Percentiles rank a stretch among this genome's conserved stretches.
Conservation (phyloP, 441 rosid genomes). For the Populus trichocarpa region DNA sequence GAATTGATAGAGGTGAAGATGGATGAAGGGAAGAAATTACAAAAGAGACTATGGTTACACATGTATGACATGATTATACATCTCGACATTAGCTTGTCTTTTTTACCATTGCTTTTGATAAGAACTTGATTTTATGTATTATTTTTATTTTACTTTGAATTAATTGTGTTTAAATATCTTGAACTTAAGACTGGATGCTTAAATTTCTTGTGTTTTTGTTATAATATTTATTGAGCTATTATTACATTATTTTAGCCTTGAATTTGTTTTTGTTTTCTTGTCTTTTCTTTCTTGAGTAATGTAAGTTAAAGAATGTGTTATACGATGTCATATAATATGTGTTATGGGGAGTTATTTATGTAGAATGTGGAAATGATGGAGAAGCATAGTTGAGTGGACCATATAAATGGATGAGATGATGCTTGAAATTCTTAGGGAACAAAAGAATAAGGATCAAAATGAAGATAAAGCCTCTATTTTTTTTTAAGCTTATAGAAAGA, state of each 20-base stretch:
- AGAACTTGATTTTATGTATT: too few relatives aligned
- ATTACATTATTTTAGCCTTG: too few relatives aligned
- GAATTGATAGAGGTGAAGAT: not conserved
- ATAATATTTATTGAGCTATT: too few relatives aligned
- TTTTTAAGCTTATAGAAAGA: too few relatives aligned
- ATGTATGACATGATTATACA: not conserved
- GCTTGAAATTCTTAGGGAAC: not conserved
- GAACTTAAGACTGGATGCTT: not conserved
- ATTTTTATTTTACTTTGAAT: too few relatives aligned
- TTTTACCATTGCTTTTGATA: not conserved
- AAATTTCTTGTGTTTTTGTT: too few relatives aligned
- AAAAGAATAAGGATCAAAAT: too few relatives aligned
- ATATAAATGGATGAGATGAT: too few relatives aligned
- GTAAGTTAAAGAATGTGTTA: not conserved
- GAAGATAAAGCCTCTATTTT: too few relatives aligned
- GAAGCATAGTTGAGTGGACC: not conserved
- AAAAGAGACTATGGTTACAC: not conserved
- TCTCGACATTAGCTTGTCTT: not conserved
- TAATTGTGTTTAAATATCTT: not conserved
- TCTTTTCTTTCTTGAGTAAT: not conserved
- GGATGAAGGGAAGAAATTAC: not conserved
- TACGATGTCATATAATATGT: not conserved
- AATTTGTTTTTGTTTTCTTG: not conserved
- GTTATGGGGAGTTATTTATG: not conserved
- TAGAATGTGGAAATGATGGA: not conserved